Conservation (phyloP, 2,329 filamentous ascomycete species). For the Fusarium foetens region DNA sequence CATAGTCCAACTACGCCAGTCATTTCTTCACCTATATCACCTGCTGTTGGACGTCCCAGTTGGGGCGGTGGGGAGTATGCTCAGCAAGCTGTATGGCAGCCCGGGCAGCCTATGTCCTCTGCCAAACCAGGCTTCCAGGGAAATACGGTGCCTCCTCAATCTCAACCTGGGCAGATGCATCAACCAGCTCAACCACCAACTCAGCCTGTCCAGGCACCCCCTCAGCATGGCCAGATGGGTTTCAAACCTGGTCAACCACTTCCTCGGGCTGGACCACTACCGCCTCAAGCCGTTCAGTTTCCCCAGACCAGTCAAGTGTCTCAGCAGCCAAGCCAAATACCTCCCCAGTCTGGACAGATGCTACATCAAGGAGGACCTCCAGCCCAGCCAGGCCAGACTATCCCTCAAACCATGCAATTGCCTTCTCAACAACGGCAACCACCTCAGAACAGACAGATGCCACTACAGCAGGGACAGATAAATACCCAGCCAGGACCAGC, state of each 20-base stretch:
- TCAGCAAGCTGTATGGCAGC: slow-evolving; percentile 38
- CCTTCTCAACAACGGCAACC: neutral
- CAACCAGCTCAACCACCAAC: slow-evolving; percentile 2
- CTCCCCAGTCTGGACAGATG: neutral
- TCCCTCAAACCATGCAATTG: neutral
- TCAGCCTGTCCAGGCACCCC: slow-evolving; percentile 7
- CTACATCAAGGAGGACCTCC: neutral
- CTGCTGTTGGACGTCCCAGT: slow-evolving; percentile 5
- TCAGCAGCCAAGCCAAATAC: neutral
- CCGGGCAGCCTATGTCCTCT: slow-evolving; percentile 27
- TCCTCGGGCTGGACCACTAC: neutral
- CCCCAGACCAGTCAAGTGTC: neutral
- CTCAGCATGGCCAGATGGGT: neutral
- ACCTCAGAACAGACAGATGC: neutral
- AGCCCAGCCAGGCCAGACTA: neutral
- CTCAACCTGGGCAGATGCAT: neutral
- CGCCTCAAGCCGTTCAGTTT: neutral
- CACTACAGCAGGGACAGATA: neutral
- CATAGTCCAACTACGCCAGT: slow-evolving; percentile 33
- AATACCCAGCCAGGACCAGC: neutral
- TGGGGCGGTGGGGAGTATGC: slow-evolving; percentile 40
- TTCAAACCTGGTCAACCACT: neutral
- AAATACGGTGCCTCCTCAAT: slow-evolving; percentile 6
- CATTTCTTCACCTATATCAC: slow-evolving; percentile 18
- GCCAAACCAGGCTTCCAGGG: slow-evolving; percentile 9